Evolutionary conservation across 2,329 filamentous ascomycete genomes (phyloP), one percentile per base, ranked within the genome.

Genomic region (Pezicula neosporulosa): DNA sequence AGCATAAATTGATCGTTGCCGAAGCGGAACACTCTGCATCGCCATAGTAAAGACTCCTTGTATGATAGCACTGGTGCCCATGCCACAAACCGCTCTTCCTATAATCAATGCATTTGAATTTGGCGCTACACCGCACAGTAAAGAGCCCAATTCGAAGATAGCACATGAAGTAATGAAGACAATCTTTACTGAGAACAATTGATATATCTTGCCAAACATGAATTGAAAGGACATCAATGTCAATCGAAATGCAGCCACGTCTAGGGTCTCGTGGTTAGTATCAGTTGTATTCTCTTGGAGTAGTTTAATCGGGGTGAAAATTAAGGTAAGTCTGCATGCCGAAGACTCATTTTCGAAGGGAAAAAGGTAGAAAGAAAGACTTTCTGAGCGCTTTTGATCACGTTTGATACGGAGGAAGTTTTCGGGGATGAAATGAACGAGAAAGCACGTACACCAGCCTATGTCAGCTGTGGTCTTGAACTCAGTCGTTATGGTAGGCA

Each of bases 391-490:
- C n/a, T n/a, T n/a, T n/a, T n/a, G n/a, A n/a, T n/a, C n/a, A n/a
- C n/a, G n/a, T n/a, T n/a, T n/a, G n/a, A n/a, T n/a, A n/a, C n/a
- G n/a, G n/a, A n/a, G n/a, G n/a, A n/a, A n/a, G n/a, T n/a, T n/a
- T n/a, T n/a, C n/a, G n/a, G n/a, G n/a, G n/a, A n/a, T 41, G 16
- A 18, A 5, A 21, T 13, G 7, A 10, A 41, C 5, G 36, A 9
- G 6, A 21, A 12, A 3, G n/a, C 15, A 18, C 7, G 38, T 41
- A 43, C 72, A 73, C 71, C 71, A 74, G 39, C 68, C 70, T 18
- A 74, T 65, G 51, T 73, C 71, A 9, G 64, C 59, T 1, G 71
- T 59, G 37, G 67, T 61, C 18, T 68, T 62, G 60, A 68, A 63
- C 18, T 63, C 52, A 46, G 60, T 55, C 3, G 64, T 63, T 39